These are phyloP conservation scores for Neurospora tetraspora DNA, from an alignment of 495 filamentous ascomycete genomes.

Conservation along the genomic window DNA sequence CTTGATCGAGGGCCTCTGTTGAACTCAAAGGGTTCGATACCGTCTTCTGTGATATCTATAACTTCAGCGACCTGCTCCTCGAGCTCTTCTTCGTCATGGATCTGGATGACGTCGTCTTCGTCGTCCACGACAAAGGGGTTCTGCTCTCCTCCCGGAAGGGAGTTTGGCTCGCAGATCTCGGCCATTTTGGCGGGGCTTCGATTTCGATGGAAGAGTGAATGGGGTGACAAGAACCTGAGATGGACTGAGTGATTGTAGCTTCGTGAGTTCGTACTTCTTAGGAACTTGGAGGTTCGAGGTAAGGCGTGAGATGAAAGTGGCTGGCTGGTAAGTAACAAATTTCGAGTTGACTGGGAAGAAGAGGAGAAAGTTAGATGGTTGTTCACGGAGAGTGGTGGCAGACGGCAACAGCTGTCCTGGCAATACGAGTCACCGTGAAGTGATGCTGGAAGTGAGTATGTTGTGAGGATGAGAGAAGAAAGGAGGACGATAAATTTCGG, in stretches of 20 bases:
- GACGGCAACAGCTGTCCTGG: background rate
- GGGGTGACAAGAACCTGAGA: too few relatives aligned
- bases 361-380: background rate
- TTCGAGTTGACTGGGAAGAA: background rate
- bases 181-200: background rate
- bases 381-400: background rate
- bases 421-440: background rate
- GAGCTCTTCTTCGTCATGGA: background rate
- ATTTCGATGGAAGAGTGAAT: too few relatives aligned
- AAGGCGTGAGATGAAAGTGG: background rate
- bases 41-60: slow-evolving; percentile 4
- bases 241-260: background rate
- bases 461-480: background rate
- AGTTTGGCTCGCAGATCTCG: background rate
- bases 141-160: background rate
- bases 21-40: accelerated
- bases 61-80: background rate
- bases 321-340: background rate
- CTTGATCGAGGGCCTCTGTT: background rate
- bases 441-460: background rate
- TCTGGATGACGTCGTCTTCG: background rate
- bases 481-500: background rate
- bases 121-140: background rate
- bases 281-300: background rate
- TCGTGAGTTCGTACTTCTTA: background rate